Evolutionary conservation across 768 basidiomycete species (phyloP).

Genomic region (Cystofilobasidium macerans): DNA sequence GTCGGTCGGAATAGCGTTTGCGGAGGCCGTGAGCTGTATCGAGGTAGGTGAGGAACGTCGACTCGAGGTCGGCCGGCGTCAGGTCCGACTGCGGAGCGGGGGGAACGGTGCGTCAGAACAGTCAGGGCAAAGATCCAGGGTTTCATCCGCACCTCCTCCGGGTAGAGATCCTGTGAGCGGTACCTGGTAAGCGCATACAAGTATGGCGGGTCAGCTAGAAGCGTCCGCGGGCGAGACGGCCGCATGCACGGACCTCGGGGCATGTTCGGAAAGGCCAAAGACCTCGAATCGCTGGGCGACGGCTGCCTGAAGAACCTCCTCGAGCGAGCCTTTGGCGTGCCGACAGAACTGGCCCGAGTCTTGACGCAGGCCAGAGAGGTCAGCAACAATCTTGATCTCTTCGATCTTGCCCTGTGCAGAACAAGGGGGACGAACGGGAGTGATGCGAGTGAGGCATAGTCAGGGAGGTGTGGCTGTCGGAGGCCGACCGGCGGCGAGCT

Average conservation of each 20-base stretch:
- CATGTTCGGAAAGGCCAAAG: slow-evolving; percentile 86
- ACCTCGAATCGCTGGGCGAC: slow-evolving; percentile 64
- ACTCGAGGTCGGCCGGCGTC: slow-evolving; percentile 45
- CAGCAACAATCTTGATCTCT: neutral
- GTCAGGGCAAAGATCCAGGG: slow-evolving; percentile 6
- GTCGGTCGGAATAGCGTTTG: slow-evolving; percentile 49
- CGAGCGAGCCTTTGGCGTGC: slow-evolving; percentile 69
- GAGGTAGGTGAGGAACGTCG: slow-evolving; percentile 64
- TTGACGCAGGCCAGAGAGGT: neutral
- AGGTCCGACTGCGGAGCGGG: slow-evolving; percentile 46
- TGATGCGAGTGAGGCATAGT: slow-evolving; percentile 26
- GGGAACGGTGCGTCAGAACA: too few relatives aligned
- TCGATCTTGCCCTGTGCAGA: neutral
- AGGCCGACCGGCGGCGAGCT: neutral
- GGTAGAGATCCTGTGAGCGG: slow-evolving; percentile 68
- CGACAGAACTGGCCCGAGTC: slow-evolving; percentile 87
- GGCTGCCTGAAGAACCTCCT: slow-evolving; percentile 71
- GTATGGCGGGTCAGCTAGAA: neutral
- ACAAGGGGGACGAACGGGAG: slow-evolving; percentile 10
- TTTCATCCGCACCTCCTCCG: slow-evolving; percentile 92
- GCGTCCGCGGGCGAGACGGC: neutral
- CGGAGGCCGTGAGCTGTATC: slow-evolving; percentile 70
- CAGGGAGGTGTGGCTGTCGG: neutral
- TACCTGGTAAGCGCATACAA: slow-evolving; percentile 44
- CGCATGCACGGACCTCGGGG: slow-evolving; percentile 44